Percentiles rank a stretch among this genome's conserved stretches.
Conservation (phyloP, 2,329 filamentous ascomycete species). For the Niveomyces coronatus region DNA sequence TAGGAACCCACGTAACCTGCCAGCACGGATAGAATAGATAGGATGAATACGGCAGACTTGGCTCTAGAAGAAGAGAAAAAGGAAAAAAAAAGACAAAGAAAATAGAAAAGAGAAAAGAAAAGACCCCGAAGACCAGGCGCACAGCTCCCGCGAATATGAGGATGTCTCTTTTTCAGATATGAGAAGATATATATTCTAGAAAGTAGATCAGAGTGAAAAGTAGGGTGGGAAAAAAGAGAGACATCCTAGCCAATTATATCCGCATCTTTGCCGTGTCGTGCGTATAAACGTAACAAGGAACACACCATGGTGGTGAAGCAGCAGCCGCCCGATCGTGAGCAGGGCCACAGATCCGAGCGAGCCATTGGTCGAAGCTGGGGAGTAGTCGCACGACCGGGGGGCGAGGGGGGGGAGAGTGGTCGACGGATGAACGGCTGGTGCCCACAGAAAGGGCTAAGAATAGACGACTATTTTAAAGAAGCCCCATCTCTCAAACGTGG, state of each 20-base stretch:
- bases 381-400: too few species aligned
- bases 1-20: slow-evolving; percentile 11
- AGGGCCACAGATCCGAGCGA: too few species aligned
- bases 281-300: background rate
- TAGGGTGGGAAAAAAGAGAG: slow-evolving; percentile 3
- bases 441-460: too few species aligned
- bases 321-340: slow-evolving; percentile 9
- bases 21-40: too few species aligned
- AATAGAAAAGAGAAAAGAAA: slow-evolving; percentile 11
- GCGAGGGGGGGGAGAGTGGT: too few species aligned
- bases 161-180: background rate
- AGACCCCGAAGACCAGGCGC: background rate
- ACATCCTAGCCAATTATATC: slow-evolving; percentile 8
- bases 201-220: background rate
- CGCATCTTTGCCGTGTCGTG: background rate
- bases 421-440: too few species aligned
- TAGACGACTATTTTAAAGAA: too few species aligned
- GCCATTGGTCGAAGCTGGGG: too few species aligned
- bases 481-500: too few species aligned
- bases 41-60: too few species aligned
- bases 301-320: background rate
- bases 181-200: background rate
- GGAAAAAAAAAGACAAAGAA: slow-evolving; percentile 12
- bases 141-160: background rate
- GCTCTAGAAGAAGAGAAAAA: slow-evolving; percentile 17